Evolutionary conservation across 108 stramenopile genomes (phyloP), one percentile per base, ranked within the genome.

Genomic region (Cyclotella cryptica): DNA sequence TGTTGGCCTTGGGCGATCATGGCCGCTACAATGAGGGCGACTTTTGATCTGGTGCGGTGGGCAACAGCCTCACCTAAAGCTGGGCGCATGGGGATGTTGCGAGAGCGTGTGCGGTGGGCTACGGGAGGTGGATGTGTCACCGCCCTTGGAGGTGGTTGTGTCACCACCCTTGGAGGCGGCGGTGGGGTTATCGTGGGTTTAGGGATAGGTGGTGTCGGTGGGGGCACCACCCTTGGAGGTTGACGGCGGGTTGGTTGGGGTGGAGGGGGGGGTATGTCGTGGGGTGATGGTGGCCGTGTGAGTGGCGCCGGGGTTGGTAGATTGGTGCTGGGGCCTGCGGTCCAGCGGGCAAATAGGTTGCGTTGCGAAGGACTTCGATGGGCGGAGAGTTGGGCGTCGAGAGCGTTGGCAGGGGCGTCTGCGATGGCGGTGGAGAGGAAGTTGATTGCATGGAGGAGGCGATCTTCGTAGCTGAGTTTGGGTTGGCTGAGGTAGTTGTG

Each of bases 181-280:
- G n/a, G n/a, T n/a, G n/a, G n/a, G n/a, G n/a, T n/a, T n/a, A n/a
- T n/a, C n/a, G n/a, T n/a, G 24, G 49, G 45, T 43, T 24, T 27
- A 47, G 46, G 61, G 10, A 3, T 13, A 7, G 15, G 46, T 30
- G 24, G 58, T 72, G 43, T 22, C 2, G 21, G 12, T 17, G 0
- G 58, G 57, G 7, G 71, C 21, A 45, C 52, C 71, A 71, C 71
- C 71, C 71, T 71, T 59, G 71, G 71, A 59, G 35, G 58, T 59
- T n/a, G 11, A 10, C 11, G 29, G 40, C 18, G n/a, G 6, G 53
- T 3, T 41, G 1, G 68, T 14, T 12, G 54, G 0, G 53, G 39
- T 9, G 10, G n/a, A n/a, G n/a, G n/a, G n/a, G n/a, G n/a, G n/a
- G n/a, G n/a, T n/a, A n/a, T n/a, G n/a, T n/a, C n/a, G n/a, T n/a